A percentile compares a stretch with the other conserved stretches of the same genome.
Conservation (phyloP, 2,329 filamentous ascomycete genomes). For the Trichoderma breve region DNA sequence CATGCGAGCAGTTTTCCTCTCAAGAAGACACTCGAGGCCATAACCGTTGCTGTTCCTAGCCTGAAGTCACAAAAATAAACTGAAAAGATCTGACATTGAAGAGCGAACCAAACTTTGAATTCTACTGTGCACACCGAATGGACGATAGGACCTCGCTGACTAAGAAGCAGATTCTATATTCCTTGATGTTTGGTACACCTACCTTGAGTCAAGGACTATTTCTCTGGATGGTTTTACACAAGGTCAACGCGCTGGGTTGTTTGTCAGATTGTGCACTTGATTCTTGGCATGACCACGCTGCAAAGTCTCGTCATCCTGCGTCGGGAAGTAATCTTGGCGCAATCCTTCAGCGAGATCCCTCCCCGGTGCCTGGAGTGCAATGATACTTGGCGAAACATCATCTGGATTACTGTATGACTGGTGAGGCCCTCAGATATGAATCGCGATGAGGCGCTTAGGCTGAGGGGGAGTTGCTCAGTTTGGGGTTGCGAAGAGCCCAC, state of each 20-base stretch:
- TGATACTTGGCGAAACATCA: neutral
- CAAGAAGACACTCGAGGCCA: constrained; percentile 29
- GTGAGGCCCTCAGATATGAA: constrained; percentile 13
- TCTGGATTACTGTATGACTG: neutral
- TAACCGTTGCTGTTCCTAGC: constrained; percentile 51
- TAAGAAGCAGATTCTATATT: neutral
- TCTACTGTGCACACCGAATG: neutral
- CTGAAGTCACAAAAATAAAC: constrained; percentile 55
- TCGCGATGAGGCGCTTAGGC: neutral
- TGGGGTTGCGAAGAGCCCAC: constrained; percentile 8
- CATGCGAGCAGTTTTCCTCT: neutral
- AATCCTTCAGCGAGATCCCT: neutral
- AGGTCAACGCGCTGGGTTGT: neutral
- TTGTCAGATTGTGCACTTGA: neutral
- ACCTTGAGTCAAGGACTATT: neutral
- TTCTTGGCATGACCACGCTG: neutral
- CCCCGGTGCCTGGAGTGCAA: neutral
- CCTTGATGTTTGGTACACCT: neutral
- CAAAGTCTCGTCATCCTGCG: neutral
- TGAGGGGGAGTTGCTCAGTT: constrained; percentile 2
- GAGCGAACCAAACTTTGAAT: neutral
- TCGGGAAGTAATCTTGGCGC: neutral
- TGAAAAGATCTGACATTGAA: constrained; percentile 71
- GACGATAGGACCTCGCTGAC: neutral
- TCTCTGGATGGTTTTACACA: neutral